A percentile compares a stretch with the other conserved stretches of the same genome.
Evolutionary conservation across 805 yeast genomes (phyloP).

Genomic region (Saccharomyces kudriavzevii): DNA sequence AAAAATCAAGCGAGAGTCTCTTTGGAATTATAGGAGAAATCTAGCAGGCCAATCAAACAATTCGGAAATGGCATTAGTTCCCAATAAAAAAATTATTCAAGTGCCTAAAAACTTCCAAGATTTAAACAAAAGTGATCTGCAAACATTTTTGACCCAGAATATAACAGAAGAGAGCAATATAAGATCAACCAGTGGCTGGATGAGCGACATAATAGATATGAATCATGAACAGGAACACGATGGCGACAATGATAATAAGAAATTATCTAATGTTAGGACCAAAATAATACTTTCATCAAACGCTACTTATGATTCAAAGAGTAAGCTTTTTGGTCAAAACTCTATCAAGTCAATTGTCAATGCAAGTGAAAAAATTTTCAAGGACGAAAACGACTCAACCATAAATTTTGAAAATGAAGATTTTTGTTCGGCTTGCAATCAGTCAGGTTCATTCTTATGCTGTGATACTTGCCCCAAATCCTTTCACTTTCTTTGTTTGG

Average conservation of each 20-base stretch:
- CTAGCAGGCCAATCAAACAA: constrained; percentile 6
- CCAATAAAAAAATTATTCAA: background rate
- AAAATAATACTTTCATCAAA: background rate
- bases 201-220: background rate
- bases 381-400: constrained; percentile 25
- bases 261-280: background rate
- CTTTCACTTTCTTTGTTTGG: constrained; percentile 84
- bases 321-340: constrained; percentile 40
- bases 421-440: constrained; percentile 84
- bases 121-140: background rate
- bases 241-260: background rate
- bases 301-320: constrained; percentile 17
- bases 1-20: constrained; percentile 47
- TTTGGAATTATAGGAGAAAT: constrained; percentile 39
- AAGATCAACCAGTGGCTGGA: background rate
- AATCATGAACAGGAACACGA: background rate
- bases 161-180: background rate
- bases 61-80: background rate
- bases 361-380: constrained; percentile 1
- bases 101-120: background rate
- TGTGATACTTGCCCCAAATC: constrained; percentile 91
- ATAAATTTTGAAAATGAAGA: constrained; percentile 60
- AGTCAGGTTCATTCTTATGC: constrained; percentile 81
- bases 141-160: background rate
- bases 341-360: constrained; percentile 4